These are phyloP conservation scores for Apiospora marii DNA, from an alignment of 2,329 filamentous ascomycete genomes.

Conservation along the genomic window DNA sequence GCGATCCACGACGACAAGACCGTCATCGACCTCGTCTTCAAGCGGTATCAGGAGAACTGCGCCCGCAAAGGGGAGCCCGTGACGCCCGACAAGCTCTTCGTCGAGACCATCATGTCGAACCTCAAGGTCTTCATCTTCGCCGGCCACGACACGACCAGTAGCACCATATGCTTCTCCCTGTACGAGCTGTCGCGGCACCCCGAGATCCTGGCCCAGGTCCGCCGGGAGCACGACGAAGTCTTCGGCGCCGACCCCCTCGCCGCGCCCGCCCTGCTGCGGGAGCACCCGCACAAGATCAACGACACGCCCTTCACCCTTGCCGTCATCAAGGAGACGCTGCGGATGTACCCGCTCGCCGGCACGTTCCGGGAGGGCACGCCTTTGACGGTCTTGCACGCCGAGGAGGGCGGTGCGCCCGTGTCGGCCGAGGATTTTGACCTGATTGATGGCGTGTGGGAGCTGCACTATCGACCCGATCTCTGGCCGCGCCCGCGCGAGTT, in stretches of 20 bases:
- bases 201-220: slow-evolving; percentile 28
- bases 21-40: background rate
- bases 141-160: slow-evolving; percentile 40
- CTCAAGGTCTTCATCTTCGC: slow-evolving; percentile 39
- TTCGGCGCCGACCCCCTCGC: slow-evolving; percentile 51
- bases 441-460: slow-evolving; percentile 29
- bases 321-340: slow-evolving; percentile 60
- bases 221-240: slow-evolving; percentile 44
- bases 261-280: slow-evolving; percentile 46
- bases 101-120: slow-evolving; percentile 32
- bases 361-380: slow-evolving; percentile 45
- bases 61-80: background rate
- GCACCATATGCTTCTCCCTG: slow-evolving; percentile 33
- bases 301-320: slow-evolving; percentile 58
- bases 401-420: slow-evolving; percentile 48
- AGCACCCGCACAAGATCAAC: slow-evolving; percentile 54
- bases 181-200: slow-evolving; percentile 31
- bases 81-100: background rate
- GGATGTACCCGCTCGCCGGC: slow-evolving; percentile 58
- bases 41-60: slow-evolving; percentile 22
- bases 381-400: slow-evolving; percentile 46
- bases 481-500: slow-evolving; percentile 50
- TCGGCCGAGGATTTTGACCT: slow-evolving; percentile 44
- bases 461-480: slow-evolving; percentile 42
- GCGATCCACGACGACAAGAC: slow-evolving; percentile 23